Evolutionary conservation across 495 filamentous ascomycete genomes (phyloP), one percentile per base, ranked within the genome.

Genomic region (Penicillium coffeae): DNA sequence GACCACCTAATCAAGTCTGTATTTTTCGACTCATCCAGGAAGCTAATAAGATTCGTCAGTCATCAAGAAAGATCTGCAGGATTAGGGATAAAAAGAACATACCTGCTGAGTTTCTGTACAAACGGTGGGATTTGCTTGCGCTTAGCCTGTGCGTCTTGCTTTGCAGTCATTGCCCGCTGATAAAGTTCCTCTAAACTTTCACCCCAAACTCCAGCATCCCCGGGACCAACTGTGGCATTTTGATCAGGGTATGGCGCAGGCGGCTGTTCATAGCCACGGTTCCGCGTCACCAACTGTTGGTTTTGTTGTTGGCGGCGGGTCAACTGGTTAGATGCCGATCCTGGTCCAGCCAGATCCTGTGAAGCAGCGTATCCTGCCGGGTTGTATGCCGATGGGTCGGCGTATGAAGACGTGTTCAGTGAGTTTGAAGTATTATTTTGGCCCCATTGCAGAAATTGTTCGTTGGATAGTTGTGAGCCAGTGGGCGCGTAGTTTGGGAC

Each of bases 71-170:
- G 25, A 30, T 33, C 16, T 5, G 1, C 12, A 12, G 20, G 16
- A 8, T 3, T 32, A n/a, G 20, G 19, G 20, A 9, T 35, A 30
- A 14, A 18, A 15, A 21, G 13, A 30, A 35, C 46, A 48, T 79
- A 95, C 93, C 93, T 97, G 83, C 90, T 95, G 50, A 99, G 68
- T 65, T 99, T 99, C 67, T 97, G 94, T 8, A 99, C 89, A 70
- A 99, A 99, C 9, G 93, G 93, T 2, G 93, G 94, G 30, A 99
- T 97, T 59, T 90, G 87, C 68, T 95, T 96, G 50, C 89, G 72
- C 62, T 95, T 95, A 2, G 84, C 74, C 68, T 88, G 84, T 2
- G 89, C 84, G 19, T 95, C 90, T 59, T 81, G 78, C 72, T 92
- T 94, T 13, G 90, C 90, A 38, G 79, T 65, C 50, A 80, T 60